Evolutionary conservation across 2,329 filamentous ascomycete genomes (phyloP).

Genomic region (Clarireedia hainanense): DNA sequence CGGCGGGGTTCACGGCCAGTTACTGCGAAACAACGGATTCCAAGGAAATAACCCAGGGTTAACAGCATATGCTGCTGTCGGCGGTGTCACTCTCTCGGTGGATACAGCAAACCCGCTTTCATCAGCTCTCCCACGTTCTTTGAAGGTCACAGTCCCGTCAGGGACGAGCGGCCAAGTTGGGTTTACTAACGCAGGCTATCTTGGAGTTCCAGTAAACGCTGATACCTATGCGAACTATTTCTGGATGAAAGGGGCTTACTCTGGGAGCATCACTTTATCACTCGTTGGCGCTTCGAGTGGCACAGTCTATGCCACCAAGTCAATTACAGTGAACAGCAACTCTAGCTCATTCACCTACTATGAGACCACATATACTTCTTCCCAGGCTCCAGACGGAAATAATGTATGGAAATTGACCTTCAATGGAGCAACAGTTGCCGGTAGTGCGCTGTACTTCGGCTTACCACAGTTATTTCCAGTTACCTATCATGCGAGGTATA

Average conservation of each 20-base stretch:
- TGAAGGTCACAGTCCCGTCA: slow-evolving; percentile 12
- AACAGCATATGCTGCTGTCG: slow-evolving; percentile 11
- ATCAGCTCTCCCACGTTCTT: slow-evolving; percentile 8
- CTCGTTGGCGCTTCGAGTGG: slow-evolving; percentile 7
- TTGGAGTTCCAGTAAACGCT: slow-evolving; percentile 21
- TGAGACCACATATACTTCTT: slow-evolving; percentile 5
- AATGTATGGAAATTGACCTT: slow-evolving; percentile 49
- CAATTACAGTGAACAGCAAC: slow-evolving; percentile 6
- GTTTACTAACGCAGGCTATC: slow-evolving; percentile 25
- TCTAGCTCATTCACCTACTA: slow-evolving; percentile 9
- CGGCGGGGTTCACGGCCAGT: slow-evolving; percentile 63
- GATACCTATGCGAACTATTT: slow-evolving; percentile 15
- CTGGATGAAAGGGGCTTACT: slow-evolving; percentile 14
- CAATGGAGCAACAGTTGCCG: slow-evolving; percentile 33
- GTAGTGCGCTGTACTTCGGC: slow-evolving; percentile 40
- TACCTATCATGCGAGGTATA: slow-evolving; percentile 41
- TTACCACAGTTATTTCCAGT: slow-evolving; percentile 51
- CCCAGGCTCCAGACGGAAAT: slow-evolving; percentile 30
- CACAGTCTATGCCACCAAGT: slow-evolving; percentile 10
- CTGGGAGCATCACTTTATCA: slow-evolving; percentile 8
- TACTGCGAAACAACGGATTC: slow-evolving; percentile 62
- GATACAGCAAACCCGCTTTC: slow-evolving; percentile 11
- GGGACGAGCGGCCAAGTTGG: slow-evolving; percentile 24
- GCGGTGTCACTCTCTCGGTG: slow-evolving; percentile 6
- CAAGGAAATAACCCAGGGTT: slow-evolving; percentile 33